These are phyloP conservation scores for Chlamydomonas sphaeroides DNA, from an alignment of 139 green algal species.

Conservation along the genomic window DNA sequence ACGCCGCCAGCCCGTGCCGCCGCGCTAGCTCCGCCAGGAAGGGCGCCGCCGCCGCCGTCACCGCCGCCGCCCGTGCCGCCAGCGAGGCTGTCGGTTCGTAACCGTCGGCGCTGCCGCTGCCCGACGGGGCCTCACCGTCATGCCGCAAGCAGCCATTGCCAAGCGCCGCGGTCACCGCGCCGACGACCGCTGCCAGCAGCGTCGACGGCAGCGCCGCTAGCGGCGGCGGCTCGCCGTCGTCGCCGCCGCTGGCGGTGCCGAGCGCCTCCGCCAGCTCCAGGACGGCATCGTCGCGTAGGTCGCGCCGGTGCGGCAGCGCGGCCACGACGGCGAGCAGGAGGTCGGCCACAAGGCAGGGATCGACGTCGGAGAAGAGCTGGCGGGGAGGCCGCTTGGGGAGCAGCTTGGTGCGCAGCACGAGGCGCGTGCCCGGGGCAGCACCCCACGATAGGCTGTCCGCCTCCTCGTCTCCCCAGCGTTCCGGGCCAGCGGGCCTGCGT, in stretches of 20 bases:
- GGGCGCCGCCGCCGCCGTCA: slow-evolving; percentile 1
- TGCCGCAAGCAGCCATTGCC: too few relatives aligned
- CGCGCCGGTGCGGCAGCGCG: not conserved
- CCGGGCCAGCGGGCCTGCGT: too few relatives aligned
- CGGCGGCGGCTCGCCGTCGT: not conserved
- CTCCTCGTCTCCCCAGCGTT: not conserved
- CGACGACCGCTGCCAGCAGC: too few relatives aligned
- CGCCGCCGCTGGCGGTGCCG: not conserved
- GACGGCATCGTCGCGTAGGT: not conserved
- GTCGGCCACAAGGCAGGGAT: not conserved
- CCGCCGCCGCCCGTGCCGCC: not conserved
- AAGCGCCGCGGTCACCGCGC: too few relatives aligned
- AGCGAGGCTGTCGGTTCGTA: too few relatives aligned
- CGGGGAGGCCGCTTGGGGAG: too few relatives aligned
- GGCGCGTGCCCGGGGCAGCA: not conserved
- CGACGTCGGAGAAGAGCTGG: not conserved
- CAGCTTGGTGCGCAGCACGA: not conserved
- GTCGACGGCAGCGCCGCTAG: not conserved
- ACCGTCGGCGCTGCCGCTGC: too few relatives aligned
- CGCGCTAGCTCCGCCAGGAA: slow-evolving; percentile 1
- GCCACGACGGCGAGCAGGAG: slow-evolving; percentile 27
- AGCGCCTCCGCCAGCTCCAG: slow-evolving; percentile 24
- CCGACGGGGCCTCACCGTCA: too few relatives aligned
- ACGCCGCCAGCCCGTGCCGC: not conserved
- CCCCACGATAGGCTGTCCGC: not conserved